Percentiles rank a stretch among this genome's conserved stretches.
Conservation (phyloP, 2,329 filamentous ascomycete genomes). For the Diaporthe sp. region DNA sequence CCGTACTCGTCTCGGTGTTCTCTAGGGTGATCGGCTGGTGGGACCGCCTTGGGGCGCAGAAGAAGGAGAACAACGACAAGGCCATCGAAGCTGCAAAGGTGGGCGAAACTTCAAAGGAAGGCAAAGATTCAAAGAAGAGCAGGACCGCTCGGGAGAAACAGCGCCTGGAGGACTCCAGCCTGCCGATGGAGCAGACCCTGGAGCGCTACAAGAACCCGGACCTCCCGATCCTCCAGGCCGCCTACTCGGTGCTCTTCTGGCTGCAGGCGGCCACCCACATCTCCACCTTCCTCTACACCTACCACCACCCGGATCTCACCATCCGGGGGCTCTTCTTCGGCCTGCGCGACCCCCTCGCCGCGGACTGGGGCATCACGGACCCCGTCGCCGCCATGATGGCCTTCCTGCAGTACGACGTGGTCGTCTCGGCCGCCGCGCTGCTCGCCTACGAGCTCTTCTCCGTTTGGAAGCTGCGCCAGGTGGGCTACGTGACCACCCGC, state of each 20-base stretch:
- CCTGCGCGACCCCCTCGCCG: not conserved
- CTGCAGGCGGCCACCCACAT: not conserved
- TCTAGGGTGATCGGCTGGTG: not conserved
- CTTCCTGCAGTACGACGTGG: slow-evolving; percentile 5
- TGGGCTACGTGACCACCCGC: slow-evolving; percentile 9
- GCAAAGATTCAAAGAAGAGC: not conserved
- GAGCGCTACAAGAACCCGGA: slow-evolving; percentile 15
- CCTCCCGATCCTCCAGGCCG: not conserved
- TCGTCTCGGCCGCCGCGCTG: not conserved
- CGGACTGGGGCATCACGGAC: slow-evolving; percentile 5
- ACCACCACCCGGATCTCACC: not conserved
- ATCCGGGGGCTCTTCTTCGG: slow-evolving; percentile 6
- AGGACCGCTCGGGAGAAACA: not conserved
- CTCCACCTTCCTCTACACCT: slow-evolving; percentile 7
- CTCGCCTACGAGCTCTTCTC: slow-evolving; percentile 11
- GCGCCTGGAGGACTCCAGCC: not conserved
- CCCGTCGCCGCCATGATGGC: not conserved
- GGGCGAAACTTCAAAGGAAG: not conserved
- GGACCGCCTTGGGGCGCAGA: slow-evolving; percentile 3
- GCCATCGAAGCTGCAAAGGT: not conserved
- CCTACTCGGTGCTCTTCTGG: slow-evolving; percentile 14
- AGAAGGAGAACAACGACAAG: not conserved
- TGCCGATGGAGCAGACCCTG: slow-evolving; percentile 1
- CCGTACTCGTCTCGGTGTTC: slow-evolving; percentile 1
- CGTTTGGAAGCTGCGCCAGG: slow-evolving; percentile 26